Evolutionary conservation across 257 asterid genomes (phyloP).

Genomic region (Solanum pennellii): DNA sequence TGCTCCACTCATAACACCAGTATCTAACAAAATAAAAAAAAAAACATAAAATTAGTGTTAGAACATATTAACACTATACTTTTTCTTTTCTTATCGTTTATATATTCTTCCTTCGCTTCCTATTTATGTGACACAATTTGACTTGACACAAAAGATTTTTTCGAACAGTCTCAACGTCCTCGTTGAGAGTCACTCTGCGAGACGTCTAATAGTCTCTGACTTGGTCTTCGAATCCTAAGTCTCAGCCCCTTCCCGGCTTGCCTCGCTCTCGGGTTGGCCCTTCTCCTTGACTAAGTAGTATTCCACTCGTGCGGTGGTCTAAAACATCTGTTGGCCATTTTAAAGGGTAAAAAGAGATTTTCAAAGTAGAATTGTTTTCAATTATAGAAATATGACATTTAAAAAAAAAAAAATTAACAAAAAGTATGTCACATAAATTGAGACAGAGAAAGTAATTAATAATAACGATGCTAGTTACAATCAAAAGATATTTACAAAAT

Average conservation of each 20-base stretch:
- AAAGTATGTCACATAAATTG: neutral
- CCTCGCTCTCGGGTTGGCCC: too few relatives aligned
- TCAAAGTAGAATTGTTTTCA: neutral
- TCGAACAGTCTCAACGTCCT: too few relatives aligned
- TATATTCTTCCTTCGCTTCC: rapidly evolving
- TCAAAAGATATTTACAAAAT: neutral
- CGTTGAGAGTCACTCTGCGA: too few relatives aligned
- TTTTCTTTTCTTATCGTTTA: neutral
- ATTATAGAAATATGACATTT: neutral
- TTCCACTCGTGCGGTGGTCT: too few relatives aligned
- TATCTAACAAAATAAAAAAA: neutral
- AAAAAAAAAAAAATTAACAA: neutral
- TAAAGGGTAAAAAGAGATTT: neutral
- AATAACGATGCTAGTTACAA: neutral
- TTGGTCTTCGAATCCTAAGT: too few relatives aligned
- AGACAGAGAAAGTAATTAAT: rapidly evolving
- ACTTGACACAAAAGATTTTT: neutral
- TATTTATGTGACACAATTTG: neutral
- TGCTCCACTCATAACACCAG: neutral
- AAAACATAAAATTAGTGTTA: neutral
- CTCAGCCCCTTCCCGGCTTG: too few relatives aligned
- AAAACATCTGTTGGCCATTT: neutral
- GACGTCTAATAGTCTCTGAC: too few relatives aligned
- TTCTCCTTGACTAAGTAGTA: too few relatives aligned
- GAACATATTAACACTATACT: neutral